Evolutionary conservation across 768 basidiomycete genomes (phyloP).

Genomic region (Rhizopogon roseolus): DNA sequence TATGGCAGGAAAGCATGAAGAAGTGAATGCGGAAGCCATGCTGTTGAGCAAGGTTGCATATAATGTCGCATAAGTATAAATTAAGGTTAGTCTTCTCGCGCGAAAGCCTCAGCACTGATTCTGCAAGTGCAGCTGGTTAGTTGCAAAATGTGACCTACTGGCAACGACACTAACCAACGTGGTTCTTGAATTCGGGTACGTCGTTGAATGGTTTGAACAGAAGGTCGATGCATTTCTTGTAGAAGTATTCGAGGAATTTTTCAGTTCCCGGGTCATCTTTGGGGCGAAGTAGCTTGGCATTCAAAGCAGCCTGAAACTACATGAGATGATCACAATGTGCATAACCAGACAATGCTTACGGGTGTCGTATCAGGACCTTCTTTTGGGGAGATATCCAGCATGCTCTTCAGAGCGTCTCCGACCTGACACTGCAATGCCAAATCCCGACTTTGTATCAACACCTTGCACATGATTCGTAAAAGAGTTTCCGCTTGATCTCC

Average conservation of each 20-base stretch:
- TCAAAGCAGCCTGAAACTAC: constrained; percentile 21
- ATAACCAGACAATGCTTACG: constrained; percentile 17
- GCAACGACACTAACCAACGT: constrained; percentile 31
- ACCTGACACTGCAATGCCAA: constrained; percentile 87
- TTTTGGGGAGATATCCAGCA: constrained; percentile 71
- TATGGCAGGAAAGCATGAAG: constrained; percentile 77
- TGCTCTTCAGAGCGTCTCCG: constrained; percentile 77
- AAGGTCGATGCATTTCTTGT: constrained; percentile 74
- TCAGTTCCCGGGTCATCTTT: constrained; percentile 88
- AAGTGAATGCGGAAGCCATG: constrained; percentile 92
- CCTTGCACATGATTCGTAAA: constrained; percentile 66
- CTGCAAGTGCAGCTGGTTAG: constrained; percentile 26
- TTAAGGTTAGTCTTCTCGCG: constrained; percentile 80
- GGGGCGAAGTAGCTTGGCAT: constrained; percentile 45
- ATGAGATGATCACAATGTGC: constrained; percentile 4
- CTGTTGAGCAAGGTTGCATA: constrained; percentile 83
- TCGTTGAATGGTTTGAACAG: constrained; percentile 77
- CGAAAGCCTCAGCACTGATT: constrained; percentile 48
- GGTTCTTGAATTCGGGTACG: constrained; percentile 62
- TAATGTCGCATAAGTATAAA: constrained; percentile 85
- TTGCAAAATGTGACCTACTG: neutral
- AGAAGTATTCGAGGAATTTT: constrained; percentile 90
- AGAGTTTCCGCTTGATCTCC: constrained; percentile 70
- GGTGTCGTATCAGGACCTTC: constrained; percentile 32
- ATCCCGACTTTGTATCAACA: constrained; percentile 78